Base-by-base conservation (phyloP, 1,284 basidiomycete species). In the Violaceomyces palustris region DNA sequence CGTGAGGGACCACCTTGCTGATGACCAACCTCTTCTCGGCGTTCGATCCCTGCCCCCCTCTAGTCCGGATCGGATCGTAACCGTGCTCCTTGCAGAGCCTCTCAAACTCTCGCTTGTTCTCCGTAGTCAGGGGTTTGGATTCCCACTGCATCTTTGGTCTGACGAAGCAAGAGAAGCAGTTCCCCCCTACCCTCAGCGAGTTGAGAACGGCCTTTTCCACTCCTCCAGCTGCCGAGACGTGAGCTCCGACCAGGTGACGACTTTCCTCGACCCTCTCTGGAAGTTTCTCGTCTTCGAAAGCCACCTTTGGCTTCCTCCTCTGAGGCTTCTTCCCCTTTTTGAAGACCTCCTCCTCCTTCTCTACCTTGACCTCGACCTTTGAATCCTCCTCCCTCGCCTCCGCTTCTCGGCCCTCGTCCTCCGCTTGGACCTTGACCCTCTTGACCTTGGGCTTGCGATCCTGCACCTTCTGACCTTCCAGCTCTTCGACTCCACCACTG, bases 101-200 rank as follows among this genome's bases (percentile, higher is more conserved):
- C 29, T 47, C 45, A 41, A 61, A 64, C 11, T 15, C 17, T 23
- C 72, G 42, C 2, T 85, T 77, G 1, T 78, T 81, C 9, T 77
- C 72, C 4, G 77, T 67, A 8, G 77, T 78, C 2, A 86, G 76
- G 2, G 80, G 74, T 7, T 83, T 81, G 2, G 83, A 83, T 18
- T 74, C 77, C 87, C 88, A 90, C 73, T 84, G 84, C 29, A 86
- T 78, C 59, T 90, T 87, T 0, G 83, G 85, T 74, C 89, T 90
- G 29, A 89, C 75, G 63, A 91, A 92, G 17, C 90, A 77, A 0
- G 86, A 87, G 58, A 91, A 85, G 2, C 87, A 82, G 49, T 84
- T 87, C 4, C 86, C 87, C 1, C 88, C 86, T 49, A 38, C 45
- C 4, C 34, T 18, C n/a, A 56, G 45, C 3, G 87, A 87, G 48